These are phyloP conservation scores for Trichosporon sp. DNA, from an alignment of 1,284 basidiomycete genomes.

Conservation along the genomic window DNA sequence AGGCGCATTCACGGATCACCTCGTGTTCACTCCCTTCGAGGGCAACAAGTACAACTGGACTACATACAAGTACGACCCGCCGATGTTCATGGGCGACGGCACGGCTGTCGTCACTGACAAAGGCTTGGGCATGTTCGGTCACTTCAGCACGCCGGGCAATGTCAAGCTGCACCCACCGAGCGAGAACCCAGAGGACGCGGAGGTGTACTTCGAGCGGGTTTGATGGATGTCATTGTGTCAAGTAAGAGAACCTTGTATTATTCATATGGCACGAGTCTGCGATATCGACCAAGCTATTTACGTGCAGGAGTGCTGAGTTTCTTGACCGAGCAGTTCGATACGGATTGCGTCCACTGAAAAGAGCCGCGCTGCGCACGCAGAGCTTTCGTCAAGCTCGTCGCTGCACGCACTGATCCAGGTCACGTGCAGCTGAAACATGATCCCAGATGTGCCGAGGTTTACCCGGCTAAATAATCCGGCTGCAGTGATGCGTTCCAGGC, in stretches of 20 bases:
- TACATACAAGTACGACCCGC: background rate
- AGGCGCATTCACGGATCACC: constrained; percentile 18
- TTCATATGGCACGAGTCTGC: too few species aligned
- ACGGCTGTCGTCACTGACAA: background rate
- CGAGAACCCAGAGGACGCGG: background rate
- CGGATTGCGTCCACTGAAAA: too few species aligned
- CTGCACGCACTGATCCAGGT: background rate
- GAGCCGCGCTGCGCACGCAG: too few species aligned
- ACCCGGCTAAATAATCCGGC: background rate
- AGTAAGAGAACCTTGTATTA: background rate
- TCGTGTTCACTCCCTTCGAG: constrained; percentile 20
- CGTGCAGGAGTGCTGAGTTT: too few species aligned
- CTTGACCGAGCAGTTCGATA: too few species aligned
- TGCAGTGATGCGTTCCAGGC: background rate
- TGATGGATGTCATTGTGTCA: background rate
- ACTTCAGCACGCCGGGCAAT: background rate
- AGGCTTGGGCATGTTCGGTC: constrained; percentile 10
- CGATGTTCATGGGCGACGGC: background rate
- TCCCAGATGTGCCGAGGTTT: background rate
- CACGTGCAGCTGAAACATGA: background rate
- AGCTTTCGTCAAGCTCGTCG: too few species aligned
- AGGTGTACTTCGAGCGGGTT: constrained; percentile 6
- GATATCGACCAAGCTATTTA: too few species aligned
- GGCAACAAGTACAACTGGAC: constrained; percentile 15
- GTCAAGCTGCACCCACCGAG: background rate